phyloP scores from a whole-genome alignment of 768 basidiomycete genomes.

The Cytidiella melzeri region DNA sequence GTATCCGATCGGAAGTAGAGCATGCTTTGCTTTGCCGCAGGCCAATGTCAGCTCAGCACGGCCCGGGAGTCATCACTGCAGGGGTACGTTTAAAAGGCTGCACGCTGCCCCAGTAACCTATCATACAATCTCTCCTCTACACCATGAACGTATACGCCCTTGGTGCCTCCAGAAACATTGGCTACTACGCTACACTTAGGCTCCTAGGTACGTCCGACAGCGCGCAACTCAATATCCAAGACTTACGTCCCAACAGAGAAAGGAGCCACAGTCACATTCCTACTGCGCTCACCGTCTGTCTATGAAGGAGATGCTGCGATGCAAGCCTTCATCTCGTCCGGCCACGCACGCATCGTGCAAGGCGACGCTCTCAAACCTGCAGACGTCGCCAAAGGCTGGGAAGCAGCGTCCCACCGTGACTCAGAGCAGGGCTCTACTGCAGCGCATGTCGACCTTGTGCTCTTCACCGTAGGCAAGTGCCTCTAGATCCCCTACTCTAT shows the following conservation, averaged over 20 bases:
- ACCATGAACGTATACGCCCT: constrained; percentile 28
- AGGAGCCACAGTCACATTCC: constrained; percentile 57
- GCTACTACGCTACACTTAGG: constrained; percentile 27
- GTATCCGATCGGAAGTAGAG: too few species aligned
- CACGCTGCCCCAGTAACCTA: too few species aligned
- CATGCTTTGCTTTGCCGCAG: too few species aligned
- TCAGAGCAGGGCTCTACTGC: constrained; percentile 6
- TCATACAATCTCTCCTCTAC: too few species aligned
- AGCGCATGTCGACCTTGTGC: constrained; percentile 42
- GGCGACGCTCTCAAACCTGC: constrained; percentile 54
- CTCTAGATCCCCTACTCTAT: too few species aligned
- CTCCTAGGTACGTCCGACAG: constrained; percentile 24
- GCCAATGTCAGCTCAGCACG: too few species aligned
- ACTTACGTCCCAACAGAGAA: constrained; percentile 31
- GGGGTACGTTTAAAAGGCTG: too few species aligned
- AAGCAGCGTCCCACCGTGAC: constrained; percentile 15
- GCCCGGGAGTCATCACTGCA: too few species aligned
- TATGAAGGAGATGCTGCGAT: constrained; percentile 52
- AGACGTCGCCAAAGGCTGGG: constrained; percentile 50
- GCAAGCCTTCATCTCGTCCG: constrained; percentile 43
- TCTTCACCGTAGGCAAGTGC: constrained; percentile 57
- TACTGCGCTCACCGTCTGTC: constrained; percentile 44
- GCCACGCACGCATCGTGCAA: constrained; percentile 47
- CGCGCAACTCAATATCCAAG: neutral
- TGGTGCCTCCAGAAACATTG: constrained; percentile 36